phyloP scores from a whole-genome alignment of 352 stramenopile genomes.

The Halophytophthora polymorphica region DNA sequence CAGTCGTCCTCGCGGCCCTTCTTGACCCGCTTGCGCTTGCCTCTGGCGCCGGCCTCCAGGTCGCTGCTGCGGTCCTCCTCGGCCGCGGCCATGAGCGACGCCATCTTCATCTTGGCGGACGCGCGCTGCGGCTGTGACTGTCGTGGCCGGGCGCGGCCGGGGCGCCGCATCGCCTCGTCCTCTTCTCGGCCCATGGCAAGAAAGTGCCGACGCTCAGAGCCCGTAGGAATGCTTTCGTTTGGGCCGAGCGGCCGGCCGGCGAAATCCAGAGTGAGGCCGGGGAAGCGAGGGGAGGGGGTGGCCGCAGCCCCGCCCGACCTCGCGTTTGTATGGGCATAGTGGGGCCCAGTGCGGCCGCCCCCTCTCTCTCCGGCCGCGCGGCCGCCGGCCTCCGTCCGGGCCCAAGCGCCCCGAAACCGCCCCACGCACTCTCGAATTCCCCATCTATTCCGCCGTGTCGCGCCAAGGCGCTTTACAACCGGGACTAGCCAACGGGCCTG shows the following conservation, averaged over 20 bases:
- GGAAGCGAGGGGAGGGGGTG: slow-evolving; percentile 1
- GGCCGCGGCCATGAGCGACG: slow-evolving; percentile 39
- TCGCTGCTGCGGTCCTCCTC: slow-evolving; percentile 15
- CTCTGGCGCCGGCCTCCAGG: slow-evolving; percentile 1
- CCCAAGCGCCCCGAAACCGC: too few relatives aligned
- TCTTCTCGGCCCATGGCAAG: slow-evolving; percentile 36
- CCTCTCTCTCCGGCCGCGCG: too few relatives aligned
- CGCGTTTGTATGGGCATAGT: slow-evolving; percentile 10
- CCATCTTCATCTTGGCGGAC: slow-evolving; percentile 45
- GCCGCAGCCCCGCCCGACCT: neutral
- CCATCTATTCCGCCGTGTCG: too few relatives aligned
- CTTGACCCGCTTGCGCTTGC: slow-evolving; percentile 59
- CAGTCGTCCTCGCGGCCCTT: slow-evolving; percentile 24
- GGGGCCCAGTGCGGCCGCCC: neutral
- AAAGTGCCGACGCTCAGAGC: neutral
- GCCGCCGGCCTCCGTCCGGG: too few relatives aligned
- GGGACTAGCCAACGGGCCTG: too few relatives aligned
- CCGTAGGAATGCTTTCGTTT: neutral
- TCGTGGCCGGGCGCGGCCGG: slow-evolving; percentile 25
- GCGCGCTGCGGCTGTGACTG: neutral
- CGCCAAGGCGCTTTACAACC: too few relatives aligned
- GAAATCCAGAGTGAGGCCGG: slow-evolving; percentile 42
- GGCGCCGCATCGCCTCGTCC: slow-evolving; percentile 30
- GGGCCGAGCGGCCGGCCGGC: slow-evolving; percentile 6
- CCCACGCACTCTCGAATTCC: too few relatives aligned